Percentiles rank a stretch among this genome's conserved stretches.
Conservation (phyloP, 2,329 filamentous ascomycete genomes). For the Daldinia sp. region DNA sequence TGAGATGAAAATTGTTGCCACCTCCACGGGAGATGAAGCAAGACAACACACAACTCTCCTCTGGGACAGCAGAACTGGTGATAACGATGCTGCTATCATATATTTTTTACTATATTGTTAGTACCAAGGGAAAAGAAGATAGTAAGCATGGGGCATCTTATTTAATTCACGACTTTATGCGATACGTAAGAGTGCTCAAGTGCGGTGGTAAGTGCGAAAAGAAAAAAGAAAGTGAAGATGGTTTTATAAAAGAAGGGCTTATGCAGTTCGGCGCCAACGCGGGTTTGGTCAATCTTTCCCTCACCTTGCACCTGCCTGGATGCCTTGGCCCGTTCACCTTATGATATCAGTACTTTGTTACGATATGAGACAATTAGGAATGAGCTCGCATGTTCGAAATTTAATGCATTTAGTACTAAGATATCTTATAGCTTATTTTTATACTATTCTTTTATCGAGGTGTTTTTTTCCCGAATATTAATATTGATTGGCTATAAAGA, state of each 20-base stretch:
- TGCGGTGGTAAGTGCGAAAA: not conserved
- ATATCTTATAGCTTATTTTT: not conserved
- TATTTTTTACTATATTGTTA: too few species aligned
- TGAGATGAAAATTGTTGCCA: not conserved
- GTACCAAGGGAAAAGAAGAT: not conserved
- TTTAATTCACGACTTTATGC: too few species aligned
- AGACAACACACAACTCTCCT: not conserved
- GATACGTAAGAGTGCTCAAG: not conserved
- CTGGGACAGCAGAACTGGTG: not conserved
- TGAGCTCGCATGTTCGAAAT: constrained; percentile 1
- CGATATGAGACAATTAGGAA: constrained; percentile 7
- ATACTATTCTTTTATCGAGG: constrained; percentile 3
- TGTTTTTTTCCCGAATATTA: not conserved
- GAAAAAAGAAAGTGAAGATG: not conserved
- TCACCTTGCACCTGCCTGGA: not conserved
- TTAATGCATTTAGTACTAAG: constrained; percentile 3
- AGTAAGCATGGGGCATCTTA: too few species aligned
- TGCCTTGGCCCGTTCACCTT: constrained; percentile 4
- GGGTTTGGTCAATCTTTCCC: not conserved
- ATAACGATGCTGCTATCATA: not conserved
- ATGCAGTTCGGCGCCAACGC: not conserved
- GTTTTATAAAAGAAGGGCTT: not conserved
- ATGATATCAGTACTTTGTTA: not conserved
- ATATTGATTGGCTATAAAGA: not conserved
- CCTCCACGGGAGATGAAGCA: not conserved